Conservation (phyloP, 106 monocot species). For the Cymbidium sinense region DNA sequence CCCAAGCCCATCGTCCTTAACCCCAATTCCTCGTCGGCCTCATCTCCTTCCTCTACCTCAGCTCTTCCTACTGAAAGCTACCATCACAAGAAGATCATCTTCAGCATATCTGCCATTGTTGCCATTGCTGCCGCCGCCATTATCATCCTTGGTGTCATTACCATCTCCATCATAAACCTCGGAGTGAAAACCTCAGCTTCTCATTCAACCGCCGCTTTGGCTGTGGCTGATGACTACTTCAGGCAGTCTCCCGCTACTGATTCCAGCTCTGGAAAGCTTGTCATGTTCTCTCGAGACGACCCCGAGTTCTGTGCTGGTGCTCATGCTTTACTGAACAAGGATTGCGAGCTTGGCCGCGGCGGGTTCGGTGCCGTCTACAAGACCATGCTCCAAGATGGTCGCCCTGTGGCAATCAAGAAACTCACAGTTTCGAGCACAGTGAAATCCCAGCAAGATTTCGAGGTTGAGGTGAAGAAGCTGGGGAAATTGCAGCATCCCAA, state of each 20-base stretch:
- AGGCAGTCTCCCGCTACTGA: constrained; percentile 66
- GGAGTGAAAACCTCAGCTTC: constrained; percentile 37
- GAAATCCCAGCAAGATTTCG: constrained; percentile 78
- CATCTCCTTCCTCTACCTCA: neutral
- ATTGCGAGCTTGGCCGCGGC: constrained; percentile 87
- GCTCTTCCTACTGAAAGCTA: constrained; percentile 11
- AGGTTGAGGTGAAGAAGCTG: constrained; percentile 62
- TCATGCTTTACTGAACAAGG: constrained; percentile 78
- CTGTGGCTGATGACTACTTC: constrained; percentile 52
- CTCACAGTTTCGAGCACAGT: constrained; percentile 78
- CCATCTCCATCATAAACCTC: constrained; percentile 61
- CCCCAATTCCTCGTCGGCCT: constrained; percentile 38
- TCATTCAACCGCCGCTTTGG: constrained; percentile 30
- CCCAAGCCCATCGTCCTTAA: constrained; percentile 66
- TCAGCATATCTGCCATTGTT: constrained; percentile 81
- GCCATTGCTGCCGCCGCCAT: constrained; percentile 74
- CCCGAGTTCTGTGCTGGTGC: constrained; percentile 64
- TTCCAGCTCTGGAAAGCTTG: constrained; percentile 66
- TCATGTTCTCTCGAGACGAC: constrained; percentile 74
- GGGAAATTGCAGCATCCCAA: constrained; percentile 67
- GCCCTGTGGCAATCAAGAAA: constrained; percentile 80
- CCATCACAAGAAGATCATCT: constrained; percentile 66
- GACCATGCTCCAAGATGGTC: constrained; percentile 55
- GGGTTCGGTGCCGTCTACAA: constrained; percentile 85
- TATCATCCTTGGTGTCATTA: constrained; percentile 61